These are phyloP conservation scores for Fusarium illudens DNA, from an alignment of 2,329 filamentous ascomycete genomes.

Conservation along the genomic window DNA sequence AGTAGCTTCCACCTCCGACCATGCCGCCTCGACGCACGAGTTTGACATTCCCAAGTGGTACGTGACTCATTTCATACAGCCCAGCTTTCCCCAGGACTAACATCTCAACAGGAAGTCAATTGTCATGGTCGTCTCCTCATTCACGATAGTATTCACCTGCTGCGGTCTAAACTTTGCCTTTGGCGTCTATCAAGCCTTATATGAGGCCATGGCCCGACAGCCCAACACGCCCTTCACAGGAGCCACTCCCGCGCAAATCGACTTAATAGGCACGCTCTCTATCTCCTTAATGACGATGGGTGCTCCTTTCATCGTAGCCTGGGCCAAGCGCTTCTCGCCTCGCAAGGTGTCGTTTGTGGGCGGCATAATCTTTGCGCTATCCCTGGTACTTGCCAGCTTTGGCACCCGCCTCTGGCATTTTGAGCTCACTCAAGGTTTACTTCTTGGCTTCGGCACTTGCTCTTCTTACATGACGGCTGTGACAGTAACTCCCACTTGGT, in stretches of 20 bases:
- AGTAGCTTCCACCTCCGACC: background rate
- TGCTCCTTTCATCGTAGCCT: background rate
- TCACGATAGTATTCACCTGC: slow-evolving; percentile 7
- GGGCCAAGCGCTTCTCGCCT: background rate
- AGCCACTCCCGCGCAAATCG: background rate
- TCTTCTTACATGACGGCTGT: background rate
- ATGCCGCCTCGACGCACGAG: background rate
- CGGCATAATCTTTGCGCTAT: background rate
- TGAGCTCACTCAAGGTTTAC: background rate
- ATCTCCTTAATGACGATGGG: background rate
- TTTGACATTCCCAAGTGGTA: background rate
- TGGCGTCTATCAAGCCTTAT: slow-evolving; percentile 14
- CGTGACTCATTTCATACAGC: background rate
- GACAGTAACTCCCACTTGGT: background rate
- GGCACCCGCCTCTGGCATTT: background rate
- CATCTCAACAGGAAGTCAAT: background rate
- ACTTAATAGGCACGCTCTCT: background rate
- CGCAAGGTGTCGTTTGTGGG: background rate
- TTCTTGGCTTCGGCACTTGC: background rate
- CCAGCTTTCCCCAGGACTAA: background rate
- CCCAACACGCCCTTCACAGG: slow-evolving; percentile 1
- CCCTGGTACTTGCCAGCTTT: background rate
- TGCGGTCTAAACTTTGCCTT: slow-evolving; percentile 17
- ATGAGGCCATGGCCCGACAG: slow-evolving; percentile 6
- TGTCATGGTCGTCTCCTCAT: background rate